A percentile compares a stretch with the other conserved stretches of the same genome.
phyloP scores from a whole-genome alignment of 306 rosid species.

The Trifolium repens region DNA sequence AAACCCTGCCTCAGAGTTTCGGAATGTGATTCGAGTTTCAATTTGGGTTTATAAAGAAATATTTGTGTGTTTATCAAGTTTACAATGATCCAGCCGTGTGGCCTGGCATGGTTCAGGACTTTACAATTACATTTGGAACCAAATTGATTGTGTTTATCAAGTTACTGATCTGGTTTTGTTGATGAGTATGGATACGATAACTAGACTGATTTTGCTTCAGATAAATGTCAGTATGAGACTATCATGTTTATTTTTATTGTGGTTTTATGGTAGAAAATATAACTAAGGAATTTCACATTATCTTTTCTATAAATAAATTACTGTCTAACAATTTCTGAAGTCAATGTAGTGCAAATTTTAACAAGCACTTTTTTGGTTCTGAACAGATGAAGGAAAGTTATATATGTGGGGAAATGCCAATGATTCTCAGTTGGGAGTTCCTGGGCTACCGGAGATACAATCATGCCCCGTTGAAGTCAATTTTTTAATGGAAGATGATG shows the following conservation, averaged over 20 bases:
- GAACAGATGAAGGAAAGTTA: conserved; percentile 77
- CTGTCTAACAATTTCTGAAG: background rate
- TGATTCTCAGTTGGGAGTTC: conserved; percentile 89
- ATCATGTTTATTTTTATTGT: background rate
- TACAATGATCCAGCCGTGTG: background rate
- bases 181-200: conserved; percentile 9
- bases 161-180: background rate
- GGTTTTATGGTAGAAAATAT: background rate
- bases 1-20: background rate
- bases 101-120: background rate
- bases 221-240: conserved; percentile 24
- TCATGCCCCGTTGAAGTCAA: conserved; percentile 74
- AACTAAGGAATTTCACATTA: conserved; percentile 14
- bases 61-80: background rate
- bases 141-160: background rate
- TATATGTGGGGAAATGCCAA: conserved; percentile 86
- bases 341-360: conserved; percentile 20
- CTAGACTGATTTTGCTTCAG: conserved; percentile 11
- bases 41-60: background rate
- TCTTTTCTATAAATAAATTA: background rate
- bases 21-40: background rate
- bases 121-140: background rate
- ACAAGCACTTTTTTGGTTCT: conserved; percentile 36
- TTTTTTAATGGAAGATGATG: conserved; percentile 80
- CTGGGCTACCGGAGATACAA: conserved; percentile 82